Evolutionary conservation across 2,329 filamentous ascomycete genomes (phyloP), one percentile per base, ranked within the genome.

Genomic region (Parafenestella ontariensis): DNA sequence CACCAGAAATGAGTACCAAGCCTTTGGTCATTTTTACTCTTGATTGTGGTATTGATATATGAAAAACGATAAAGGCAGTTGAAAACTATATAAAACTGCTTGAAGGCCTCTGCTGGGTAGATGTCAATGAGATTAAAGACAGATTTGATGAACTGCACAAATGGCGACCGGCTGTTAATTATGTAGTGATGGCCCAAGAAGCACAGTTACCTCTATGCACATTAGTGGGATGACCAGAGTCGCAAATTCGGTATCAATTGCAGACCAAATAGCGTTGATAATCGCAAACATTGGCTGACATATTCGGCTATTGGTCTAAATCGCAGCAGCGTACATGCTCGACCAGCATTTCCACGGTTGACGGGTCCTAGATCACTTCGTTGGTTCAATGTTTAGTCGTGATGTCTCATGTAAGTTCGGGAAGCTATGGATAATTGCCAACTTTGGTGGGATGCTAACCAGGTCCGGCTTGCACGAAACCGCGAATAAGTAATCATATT

Each of bases 1-100:
- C 43, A 20, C 62, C 64, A 4, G 55, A 54, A 13, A 74, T 62
- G 17, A 74, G 62, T 43, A 74, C 56, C 13, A 64, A 52, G n/a
- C 55, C 60, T 56, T 65, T 64, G 9, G 61, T 55, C 61, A 62
- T 64, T 29, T 20, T 43, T 43, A 18, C 37, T 23, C 10, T 40
- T 40, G 37, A 34, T 34, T 17, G 31, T 34, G 15, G 17, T 4
- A 4, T 29, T n/a, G 18, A n/a, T 17, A 43, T 43, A 18, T 6
- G 17, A 34, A 34, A 6, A n/a, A 34, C 31, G 8, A 9, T 5
- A 23, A 18, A 36, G 33, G 17, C 4, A 36, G 13, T 15, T 40
- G 36, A 24, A 9, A 23, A 34, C 5, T 13, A n/a, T n/a, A 8
- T 13, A 34, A 17, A 26, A 26, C 24, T 5, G 5, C 9, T 9